phyloP scores from a whole-genome alignment of 495 filamentous ascomycete genomes.

The Penicillium coffeae region DNA sequence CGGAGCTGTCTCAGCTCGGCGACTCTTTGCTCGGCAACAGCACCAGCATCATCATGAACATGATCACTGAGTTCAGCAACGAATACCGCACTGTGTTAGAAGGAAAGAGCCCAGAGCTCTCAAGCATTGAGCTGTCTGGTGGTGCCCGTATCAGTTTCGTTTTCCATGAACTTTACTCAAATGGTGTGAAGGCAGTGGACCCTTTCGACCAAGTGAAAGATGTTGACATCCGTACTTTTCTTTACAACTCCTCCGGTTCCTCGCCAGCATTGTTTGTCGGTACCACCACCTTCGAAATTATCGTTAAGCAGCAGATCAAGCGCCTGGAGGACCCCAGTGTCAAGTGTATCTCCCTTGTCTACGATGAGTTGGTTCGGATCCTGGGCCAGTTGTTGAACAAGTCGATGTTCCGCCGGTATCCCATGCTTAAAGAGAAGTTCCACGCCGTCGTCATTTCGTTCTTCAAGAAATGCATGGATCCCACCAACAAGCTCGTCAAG shows the following conservation, averaged over 20 bases:
- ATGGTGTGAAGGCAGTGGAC: constrained; percentile 97
- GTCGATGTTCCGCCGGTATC: constrained; percentile 87
- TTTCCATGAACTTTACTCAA: constrained; percentile 97
- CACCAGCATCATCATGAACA: constrained; percentile 92
- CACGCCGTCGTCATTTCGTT: constrained; percentile 90
- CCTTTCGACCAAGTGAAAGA: constrained; percentile 98
- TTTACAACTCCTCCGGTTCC: constrained; percentile 97
- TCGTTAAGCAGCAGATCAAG: constrained; percentile 98
- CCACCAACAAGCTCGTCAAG: constrained; percentile 92
- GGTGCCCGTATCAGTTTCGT: constrained; percentile 99
- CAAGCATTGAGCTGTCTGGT: constrained; percentile 88
- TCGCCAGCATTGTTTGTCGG: constrained; percentile 97
- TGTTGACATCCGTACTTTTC: constrained; percentile 91
- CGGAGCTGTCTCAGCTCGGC: constrained; percentile 77
- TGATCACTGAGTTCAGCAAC: constrained; percentile 97
- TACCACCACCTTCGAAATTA: constrained; percentile 94
- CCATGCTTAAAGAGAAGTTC: constrained; percentile 91
- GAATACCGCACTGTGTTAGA: constrained; percentile 96
- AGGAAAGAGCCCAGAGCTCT: constrained; percentile 93
- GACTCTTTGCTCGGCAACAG: constrained; percentile 96
- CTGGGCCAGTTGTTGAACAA: constrained; percentile 85
- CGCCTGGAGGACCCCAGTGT: constrained; percentile 92
- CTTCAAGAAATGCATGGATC: constrained; percentile 97
- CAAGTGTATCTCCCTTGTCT: constrained; percentile 95
- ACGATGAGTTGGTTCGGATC: constrained; percentile 96